These are phyloP conservation scores for Marasmius oreades DNA, from an alignment of 1,284 basidiomycete genomes.

Conservation along the genomic window DNA sequence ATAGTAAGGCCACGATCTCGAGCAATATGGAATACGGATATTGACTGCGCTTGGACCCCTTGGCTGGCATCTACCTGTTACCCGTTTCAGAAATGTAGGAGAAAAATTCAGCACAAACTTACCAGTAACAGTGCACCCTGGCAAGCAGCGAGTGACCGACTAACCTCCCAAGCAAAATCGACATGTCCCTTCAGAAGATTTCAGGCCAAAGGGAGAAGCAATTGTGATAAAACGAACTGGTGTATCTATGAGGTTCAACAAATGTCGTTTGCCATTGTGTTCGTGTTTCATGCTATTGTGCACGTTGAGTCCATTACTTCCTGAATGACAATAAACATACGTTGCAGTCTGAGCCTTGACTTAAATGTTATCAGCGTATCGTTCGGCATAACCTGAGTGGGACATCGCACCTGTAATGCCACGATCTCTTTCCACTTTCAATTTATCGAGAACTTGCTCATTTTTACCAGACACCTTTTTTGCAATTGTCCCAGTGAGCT, in stretches of 20 bases:
- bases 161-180: conserved; percentile 96
- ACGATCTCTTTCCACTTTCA: conserved; percentile 94
- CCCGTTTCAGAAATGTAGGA: background rate
- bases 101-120: conserved; percentile 16
- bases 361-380: conserved; percentile 12
- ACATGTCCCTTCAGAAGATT: conserved; percentile 72
- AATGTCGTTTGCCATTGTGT: conserved; percentile 51
- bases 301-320: conserved; percentile 11
- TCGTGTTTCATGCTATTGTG: conserved; percentile 73
- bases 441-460: conserved; percentile 90
- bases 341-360: conserved; percentile 94
- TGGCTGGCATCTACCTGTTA: conserved; percentile 88
- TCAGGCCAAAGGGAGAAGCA: conserved; percentile 3
- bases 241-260: conserved; percentile 97
- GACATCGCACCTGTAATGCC: conserved; percentile 78
- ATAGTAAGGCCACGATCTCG: conserved; percentile 80
- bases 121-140: conserved; percentile 91
- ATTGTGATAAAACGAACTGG: conserved; percentile 52
- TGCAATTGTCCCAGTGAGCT: conserved; percentile 87
- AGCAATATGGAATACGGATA: conserved; percentile 92
- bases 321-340: conserved; percentile 29
- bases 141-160: conserved; percentile 88
- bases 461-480: conserved; percentile 64
- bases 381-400: background rate
- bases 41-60: conserved; percentile 96